Evolutionary conservation across 352 stramenopile genomes (phyloP), one percentile per base, ranked within the genome.

Genomic region (Pythium scleroteichum): DNA sequence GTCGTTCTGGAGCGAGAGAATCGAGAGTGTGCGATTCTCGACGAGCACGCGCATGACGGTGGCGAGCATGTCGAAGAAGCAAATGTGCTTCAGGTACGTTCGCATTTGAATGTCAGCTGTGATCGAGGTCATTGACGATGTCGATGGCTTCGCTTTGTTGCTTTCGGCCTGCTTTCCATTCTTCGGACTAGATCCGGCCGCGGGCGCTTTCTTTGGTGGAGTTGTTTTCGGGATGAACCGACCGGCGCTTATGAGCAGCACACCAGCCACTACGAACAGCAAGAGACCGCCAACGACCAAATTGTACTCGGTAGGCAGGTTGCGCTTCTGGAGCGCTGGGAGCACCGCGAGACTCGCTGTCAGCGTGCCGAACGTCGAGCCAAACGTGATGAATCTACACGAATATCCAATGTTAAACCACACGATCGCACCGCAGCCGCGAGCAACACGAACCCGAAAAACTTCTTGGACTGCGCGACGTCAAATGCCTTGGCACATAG

Each of bases 61-160:
- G 0, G 86, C 84, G 27, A 92, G 56, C 64, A 95, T 76, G 40
- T 95, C 86, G 45, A 95, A 95, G 42, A 95, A 89, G 64, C 86
- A 95, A 66, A 95, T 90, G 57, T 95, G 84, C 50, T 91, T 83
- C 27, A 95, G 65, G 48, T 95, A 95, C 14, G 79, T 88, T 22
- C 84, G 79, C 6, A 61, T 39, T 32, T 91, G 78, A 40, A 95
- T 92, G 22, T 93, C 82, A 1, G 61, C 62, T 9, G 82, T 71
- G 58, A 90, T 79, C 1, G 77, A 64, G 0, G 65, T 46, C 19
- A 19, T 39, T 45, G 32, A 22, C 42, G 14, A n/a, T 10, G 26
- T 41, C 40, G 14, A 54, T 60, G 16, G 40, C 10, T 19, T 58
- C 27, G 17, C 2, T 13, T 26, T 32, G 24, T 17, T 26, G 38